Conservation (phyloP, 164 flowering plant species). For the Vitis rotundifolia region DNA sequence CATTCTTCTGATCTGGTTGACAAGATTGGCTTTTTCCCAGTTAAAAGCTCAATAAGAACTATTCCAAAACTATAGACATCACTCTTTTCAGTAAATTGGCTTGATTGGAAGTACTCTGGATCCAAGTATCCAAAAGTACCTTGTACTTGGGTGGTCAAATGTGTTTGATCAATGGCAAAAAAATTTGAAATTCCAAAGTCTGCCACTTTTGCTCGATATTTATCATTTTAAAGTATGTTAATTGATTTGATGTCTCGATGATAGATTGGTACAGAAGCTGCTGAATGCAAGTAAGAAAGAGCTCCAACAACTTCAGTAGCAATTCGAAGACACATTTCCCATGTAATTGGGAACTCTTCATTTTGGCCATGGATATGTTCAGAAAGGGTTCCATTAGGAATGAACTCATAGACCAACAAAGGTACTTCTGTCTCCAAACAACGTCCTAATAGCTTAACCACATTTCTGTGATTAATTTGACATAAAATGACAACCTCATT, state of each 20-base stretch:
- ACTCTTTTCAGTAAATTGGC: slow-evolving; percentile 14
- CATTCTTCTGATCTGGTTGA: slow-evolving; percentile 4
- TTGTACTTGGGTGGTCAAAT: slow-evolving; percentile 13
- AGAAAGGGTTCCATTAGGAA: slow-evolving; percentile 22
- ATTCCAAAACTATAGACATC: slow-evolving; percentile 21
- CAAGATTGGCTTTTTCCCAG: slow-evolving; percentile 21
- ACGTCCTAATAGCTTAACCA: slow-evolving; percentile 5
- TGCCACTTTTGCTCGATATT: slow-evolving; percentile 6
- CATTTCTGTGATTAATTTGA: slow-evolving; percentile 23
- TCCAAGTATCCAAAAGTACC: slow-evolving; percentile 24
- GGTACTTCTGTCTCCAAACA: slow-evolving; percentile 29
- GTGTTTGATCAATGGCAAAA: slow-evolving; percentile 12
- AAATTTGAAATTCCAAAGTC: slow-evolving; percentile 22
- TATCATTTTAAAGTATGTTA: slow-evolving; percentile 9
- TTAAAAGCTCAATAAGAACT: slow-evolving; percentile 26
- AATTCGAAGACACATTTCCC: slow-evolving; percentile 20
- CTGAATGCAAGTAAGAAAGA: slow-evolving; percentile 3
- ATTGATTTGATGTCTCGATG: slow-evolving; percentile 22
- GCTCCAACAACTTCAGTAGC: slow-evolving; percentile 14
- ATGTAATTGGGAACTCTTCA: slow-evolving; percentile 6
- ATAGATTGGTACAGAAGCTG: slow-evolving; percentile 12
- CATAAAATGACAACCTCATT: slow-evolving; percentile 25
- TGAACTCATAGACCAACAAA: slow-evolving; percentile 20
- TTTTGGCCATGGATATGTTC: slow-evolving; percentile 13
- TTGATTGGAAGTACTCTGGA: slow-evolving; percentile 24